phyloP scores from a whole-genome alignment of 352 stramenopile species.

The Pythium brachiatum region DNA sequence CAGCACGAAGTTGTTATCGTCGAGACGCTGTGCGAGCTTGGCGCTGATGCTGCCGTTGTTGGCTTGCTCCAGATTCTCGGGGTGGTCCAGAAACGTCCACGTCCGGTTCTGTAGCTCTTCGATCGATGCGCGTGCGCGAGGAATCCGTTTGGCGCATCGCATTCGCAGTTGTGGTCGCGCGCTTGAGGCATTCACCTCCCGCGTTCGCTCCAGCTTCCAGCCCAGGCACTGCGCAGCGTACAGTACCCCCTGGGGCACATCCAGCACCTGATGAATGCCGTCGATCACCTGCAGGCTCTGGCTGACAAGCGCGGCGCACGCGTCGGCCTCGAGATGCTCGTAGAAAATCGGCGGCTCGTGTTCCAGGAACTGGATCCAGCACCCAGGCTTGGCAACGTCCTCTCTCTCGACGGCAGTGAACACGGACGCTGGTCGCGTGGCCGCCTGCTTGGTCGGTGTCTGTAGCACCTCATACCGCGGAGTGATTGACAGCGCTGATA shows the following conservation, averaged over 20 bases:
- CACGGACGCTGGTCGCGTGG: neutral
- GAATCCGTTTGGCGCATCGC: constrained; percentile 12
- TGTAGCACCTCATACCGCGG: too few species aligned
- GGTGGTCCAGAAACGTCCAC: constrained; percentile 8
- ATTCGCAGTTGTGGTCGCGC: constrained; percentile 3
- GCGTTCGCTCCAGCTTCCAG: constrained; percentile 9
- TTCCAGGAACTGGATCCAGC: neutral
- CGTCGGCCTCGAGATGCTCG: neutral
- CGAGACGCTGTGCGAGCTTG: neutral
- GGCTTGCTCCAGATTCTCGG: constrained; percentile 6
- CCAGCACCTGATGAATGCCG: neutral
- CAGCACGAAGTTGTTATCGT: constrained; percentile 14
- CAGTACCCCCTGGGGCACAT: neutral
- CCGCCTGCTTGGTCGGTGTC: neutral
- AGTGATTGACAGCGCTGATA: too few species aligned
- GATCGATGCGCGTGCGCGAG: neutral
- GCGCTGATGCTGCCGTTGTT: constrained; percentile 6
- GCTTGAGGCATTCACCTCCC: neutral
- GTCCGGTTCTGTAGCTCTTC: constrained; percentile 2
- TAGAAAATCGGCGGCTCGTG: neutral
- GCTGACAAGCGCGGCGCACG: neutral
- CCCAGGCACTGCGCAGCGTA: constrained; percentile 6
- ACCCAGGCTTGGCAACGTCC: neutral
- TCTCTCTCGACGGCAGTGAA: neutral
- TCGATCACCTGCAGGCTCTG: neutral